These are phyloP conservation scores for Stephania cephalantha DNA, from an alignment of 164 flowering plant genomes.

Conservation along the genomic window DNA sequence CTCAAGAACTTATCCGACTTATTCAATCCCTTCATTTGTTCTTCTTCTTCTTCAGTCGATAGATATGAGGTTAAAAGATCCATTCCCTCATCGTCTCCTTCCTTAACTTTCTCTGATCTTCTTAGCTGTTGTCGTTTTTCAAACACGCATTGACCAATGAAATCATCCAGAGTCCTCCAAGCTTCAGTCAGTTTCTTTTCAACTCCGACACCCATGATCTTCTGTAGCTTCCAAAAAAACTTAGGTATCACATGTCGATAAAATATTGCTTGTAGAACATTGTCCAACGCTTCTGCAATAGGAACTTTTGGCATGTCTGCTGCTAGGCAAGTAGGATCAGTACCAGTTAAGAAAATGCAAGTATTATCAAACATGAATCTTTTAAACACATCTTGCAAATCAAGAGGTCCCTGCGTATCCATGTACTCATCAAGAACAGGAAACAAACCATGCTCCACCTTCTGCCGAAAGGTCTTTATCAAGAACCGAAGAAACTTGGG, in stretches of 20 bases:
- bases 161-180: constrained; percentile 18
- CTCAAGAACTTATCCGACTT: constrained; percentile 32
- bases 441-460: constrained; percentile 29
- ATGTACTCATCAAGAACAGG: constrained; percentile 28
- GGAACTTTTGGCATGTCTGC: constrained; percentile 20
- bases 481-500: constrained; percentile 11
- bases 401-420: constrained; percentile 13
- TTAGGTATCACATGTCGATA: constrained; percentile 28
- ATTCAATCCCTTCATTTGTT: not conserved
- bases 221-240: constrained; percentile 34
- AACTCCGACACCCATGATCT: constrained; percentile 31
- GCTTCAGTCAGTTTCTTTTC: constrained; percentile 33
- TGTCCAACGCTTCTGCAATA: constrained; percentile 30
- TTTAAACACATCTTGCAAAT: constrained; percentile 17
- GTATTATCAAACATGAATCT: constrained; percentile 33
- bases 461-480: constrained; percentile 11
- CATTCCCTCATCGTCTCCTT: constrained; percentile 2
- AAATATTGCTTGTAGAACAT: constrained; percentile 23
- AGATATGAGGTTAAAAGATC: constrained; percentile 20
- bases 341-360: constrained; percentile 21
- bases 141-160: constrained; percentile 18
- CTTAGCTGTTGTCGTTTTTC: constrained; percentile 12
- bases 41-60: not conserved
- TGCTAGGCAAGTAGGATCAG: constrained; percentile 28
- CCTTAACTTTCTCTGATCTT: not conserved